phyloP scores from a whole-genome alignment of 169 alveolate species.

The Plasmodium gonderi region DNA sequence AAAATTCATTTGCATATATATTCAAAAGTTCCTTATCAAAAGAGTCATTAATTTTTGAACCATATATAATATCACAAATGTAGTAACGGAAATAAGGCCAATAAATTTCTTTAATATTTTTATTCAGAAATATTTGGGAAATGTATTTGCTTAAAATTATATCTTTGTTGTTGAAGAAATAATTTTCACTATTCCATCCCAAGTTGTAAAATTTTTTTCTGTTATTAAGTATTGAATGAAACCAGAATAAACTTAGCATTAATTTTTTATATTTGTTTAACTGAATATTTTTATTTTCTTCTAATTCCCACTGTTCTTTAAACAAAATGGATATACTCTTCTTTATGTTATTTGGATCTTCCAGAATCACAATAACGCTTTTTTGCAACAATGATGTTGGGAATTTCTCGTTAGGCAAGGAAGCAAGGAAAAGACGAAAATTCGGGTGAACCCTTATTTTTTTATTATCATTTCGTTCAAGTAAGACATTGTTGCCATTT shows the following conservation, averaged over 20 bases:
- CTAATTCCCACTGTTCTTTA: slow-evolving; percentile 73
- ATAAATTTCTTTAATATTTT: slow-evolving; percentile 57
- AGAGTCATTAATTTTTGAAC: slow-evolving; percentile 60
- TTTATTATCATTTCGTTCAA: slow-evolving; percentile 71
- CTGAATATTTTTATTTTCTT: slow-evolving; percentile 73
- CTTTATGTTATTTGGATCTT: slow-evolving; percentile 89
- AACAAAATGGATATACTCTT: slow-evolving; percentile 58
- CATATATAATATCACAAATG: slow-evolving; percentile 73
- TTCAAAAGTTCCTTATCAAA: slow-evolving; percentile 56
- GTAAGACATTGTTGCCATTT: not conserved
- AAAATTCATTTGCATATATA: slow-evolving; percentile 73
- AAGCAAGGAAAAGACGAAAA: slow-evolving; percentile 95
- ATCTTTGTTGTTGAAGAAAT: slow-evolving; percentile 93
- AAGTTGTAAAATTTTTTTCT: slow-evolving; percentile 92
- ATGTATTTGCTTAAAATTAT: slow-evolving; percentile 60
- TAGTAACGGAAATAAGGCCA: slow-evolving; percentile 74
- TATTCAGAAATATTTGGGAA: slow-evolving; percentile 47
- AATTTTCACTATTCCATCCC: slow-evolving; percentile 92
- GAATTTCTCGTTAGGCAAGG: slow-evolving; percentile 94
- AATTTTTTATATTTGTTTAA: slow-evolving; percentile 77
- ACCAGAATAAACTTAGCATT: slow-evolving; percentile 92
- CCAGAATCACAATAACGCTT: slow-evolving; percentile 95
- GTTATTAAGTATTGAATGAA: slow-evolving; percentile 90
- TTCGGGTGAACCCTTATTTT: slow-evolving; percentile 89
- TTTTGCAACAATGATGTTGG: slow-evolving; percentile 95